These are phyloP conservation scores for Artemisia argyi DNA, from an alignment of 129 eudicot genomes.

Conservation along the genomic window DNA sequence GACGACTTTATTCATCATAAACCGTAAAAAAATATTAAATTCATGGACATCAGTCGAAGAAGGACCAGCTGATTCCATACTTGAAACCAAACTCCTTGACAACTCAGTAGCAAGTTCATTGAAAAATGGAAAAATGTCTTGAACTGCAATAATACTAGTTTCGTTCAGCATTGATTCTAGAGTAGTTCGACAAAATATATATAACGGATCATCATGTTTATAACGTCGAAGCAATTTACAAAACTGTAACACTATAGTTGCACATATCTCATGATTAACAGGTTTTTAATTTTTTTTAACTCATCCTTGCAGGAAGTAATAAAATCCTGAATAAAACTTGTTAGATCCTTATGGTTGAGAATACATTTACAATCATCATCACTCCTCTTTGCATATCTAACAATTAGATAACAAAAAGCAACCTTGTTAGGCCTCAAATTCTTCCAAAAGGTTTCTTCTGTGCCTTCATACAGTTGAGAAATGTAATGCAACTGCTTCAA, in stretches of 20 bases:
- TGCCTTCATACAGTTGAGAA: too few relatives aligned
- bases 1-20: not conserved
- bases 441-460: too few relatives aligned
- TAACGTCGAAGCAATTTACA: conserved; percentile 53
- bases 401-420: too few relatives aligned
- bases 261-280: conserved; percentile 26
- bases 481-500: too few relatives aligned
- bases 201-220: conserved; percentile 42
- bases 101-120: not conserved
- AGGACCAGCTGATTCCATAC: conserved; percentile 11
- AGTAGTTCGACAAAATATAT: conserved; percentile 47
- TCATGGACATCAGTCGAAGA: not conserved
- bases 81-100: not conserved
- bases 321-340: conserved; percentile 45
- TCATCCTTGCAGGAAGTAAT: conserved; percentile 21
- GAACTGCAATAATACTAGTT: not conserved
- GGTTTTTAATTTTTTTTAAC: conserved; percentile 22
- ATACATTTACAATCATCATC: too few relatives aligned
- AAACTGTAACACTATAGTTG: conserved; percentile 61
- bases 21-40: too few relatives aligned
- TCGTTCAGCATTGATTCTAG: conserved; percentile 47
- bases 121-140: not conserved
- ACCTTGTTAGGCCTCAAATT: too few relatives aligned
- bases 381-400: too few relatives aligned
- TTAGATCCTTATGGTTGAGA: too few relatives aligned